These are phyloP conservation scores for Mangifera indica DNA, from an alignment of 345 rosid genomes.

Conservation along the genomic window DNA sequence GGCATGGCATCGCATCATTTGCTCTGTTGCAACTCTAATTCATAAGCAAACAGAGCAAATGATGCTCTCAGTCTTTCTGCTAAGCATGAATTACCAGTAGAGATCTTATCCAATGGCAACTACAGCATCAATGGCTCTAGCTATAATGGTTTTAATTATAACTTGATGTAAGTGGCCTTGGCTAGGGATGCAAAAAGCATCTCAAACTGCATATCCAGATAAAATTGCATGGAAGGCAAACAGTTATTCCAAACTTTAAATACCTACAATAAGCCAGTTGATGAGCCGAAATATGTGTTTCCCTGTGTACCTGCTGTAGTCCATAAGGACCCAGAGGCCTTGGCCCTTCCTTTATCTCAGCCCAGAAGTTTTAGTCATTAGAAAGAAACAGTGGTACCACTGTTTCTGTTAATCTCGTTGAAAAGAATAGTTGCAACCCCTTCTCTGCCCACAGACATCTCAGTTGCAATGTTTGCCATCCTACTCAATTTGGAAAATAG, in stretches of 20 bases:
- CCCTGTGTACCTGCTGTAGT: conserved; percentile 63
- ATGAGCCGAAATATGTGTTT: not conserved
- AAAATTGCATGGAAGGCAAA: conserved; percentile 51
- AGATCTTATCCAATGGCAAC: conserved; percentile 70
- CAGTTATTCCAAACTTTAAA: not conserved
- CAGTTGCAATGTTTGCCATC: no score
- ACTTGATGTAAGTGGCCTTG: conserved; percentile 76
- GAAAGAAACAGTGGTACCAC: no score
- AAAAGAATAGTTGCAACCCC: no score
- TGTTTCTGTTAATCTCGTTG: no score
- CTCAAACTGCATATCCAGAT: conserved; percentile 92
- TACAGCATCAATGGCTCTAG: conserved; percentile 75
- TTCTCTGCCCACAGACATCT: no score
- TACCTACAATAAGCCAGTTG: not conserved
- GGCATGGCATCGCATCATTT: no score
- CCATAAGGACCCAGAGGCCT: conserved; percentile 77
- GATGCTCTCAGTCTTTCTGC: not conserved
- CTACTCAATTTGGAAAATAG: no score
- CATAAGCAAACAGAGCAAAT: no score
- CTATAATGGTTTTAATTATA: conserved; percentile 60
- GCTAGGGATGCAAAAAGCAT: conserved; percentile 84
- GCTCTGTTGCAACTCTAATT: conserved; percentile 41
- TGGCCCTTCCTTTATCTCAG: conserved; percentile 65
- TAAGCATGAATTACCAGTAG: conserved; percentile 43
- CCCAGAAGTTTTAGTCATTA: no score